Evolutionary conservation across 331 rosid genomes (phyloP), one percentile per base, ranked within the genome.

Genomic region (Acacia pycnantha): DNA sequence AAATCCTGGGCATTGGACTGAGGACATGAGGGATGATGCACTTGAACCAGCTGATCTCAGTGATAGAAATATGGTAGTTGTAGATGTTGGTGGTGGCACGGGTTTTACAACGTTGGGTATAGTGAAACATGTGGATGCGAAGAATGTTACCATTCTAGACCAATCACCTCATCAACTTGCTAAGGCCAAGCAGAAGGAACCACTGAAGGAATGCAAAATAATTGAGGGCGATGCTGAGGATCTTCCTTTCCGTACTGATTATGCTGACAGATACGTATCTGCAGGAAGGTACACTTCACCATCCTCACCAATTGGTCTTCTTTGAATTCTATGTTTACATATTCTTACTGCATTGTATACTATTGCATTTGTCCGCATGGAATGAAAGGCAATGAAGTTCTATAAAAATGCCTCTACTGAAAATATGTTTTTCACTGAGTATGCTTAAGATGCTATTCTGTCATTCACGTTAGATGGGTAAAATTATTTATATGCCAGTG

Each of bases 1-100:
- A 68, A 89, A 91, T 71, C 94, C 92, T 14, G 92, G 94, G 16
- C 76, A 72, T 27, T 88, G 95, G 93, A 91, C 93, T n/a, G 93
- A 89, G 84, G 95, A 91, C 73, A 91, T 91, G 93, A 88, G 95
- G 69, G 95, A 91, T 33, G 92, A 91, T 2, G 93, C 93, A 48
- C 90, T 89, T 6, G 91, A 89, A 77, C 91, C 90, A 1, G 92
- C 92, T 8, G 92, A 91, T 69, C 92, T 91, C n/a, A 64, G n/a
- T 33, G 65, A 89, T 54, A 67, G 90, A 79, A 89, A 79, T 5
- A 89, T 91, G 94, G 54, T 87, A 68, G 92, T 91, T 4, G 94
- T 91, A 21, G 92, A 91, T 80, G 92, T 91, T 35, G 91, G 94
- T 24, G 94, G 94, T 13, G 94, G 94, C n/a, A 91, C 92, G 0